A percentile compares a stretch with the other conserved stretches of the same genome.
Conservation (phyloP, 2,329 filamentous ascomycete species). For the Aotearoamyces nothofagi region DNA sequence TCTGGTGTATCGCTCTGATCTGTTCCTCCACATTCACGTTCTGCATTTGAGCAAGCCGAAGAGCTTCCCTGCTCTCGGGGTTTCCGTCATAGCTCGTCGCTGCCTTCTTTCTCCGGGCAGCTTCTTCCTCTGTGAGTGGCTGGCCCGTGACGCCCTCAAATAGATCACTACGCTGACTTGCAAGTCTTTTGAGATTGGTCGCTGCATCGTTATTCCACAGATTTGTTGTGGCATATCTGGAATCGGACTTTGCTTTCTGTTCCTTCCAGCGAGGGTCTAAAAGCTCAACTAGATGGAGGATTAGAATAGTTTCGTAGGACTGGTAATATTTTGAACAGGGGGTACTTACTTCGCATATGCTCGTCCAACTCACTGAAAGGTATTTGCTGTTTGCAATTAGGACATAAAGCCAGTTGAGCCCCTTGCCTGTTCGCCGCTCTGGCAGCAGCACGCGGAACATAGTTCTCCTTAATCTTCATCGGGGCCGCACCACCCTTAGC, state of each 20-base stretch:
- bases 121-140: constrained; percentile 53
- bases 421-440: constrained; percentile 51
- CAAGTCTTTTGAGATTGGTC: constrained; percentile 88
- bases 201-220: constrained; percentile 76
- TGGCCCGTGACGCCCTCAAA: constrained; percentile 64
- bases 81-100: constrained; percentile 54
- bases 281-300: constrained; percentile 48
- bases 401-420: constrained; percentile 61
- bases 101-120: constrained; percentile 60
- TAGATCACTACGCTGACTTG: constrained; percentile 74
- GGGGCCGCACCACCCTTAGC: constrained; percentile 51
- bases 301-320: constrained; percentile 6
- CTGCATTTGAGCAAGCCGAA: constrained; percentile 38
- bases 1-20: constrained; percentile 53
- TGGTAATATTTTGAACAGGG: not conserved
- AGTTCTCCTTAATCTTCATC: constrained; percentile 89
- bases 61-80: constrained; percentile 41
- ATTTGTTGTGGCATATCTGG: constrained; percentile 73
- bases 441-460: constrained; percentile 71
- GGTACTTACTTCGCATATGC: constrained; percentile 65
- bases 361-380: constrained; percentile 77
- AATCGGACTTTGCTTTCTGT: constrained; percentile 78
- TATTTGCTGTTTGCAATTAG: constrained; percentile 85
- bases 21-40: constrained; percentile 74
- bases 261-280: constrained; percentile 93